Evolutionary conservation across 495 filamentous ascomycete species (phyloP), one percentile per base, ranked within the genome.

Genomic region (Aspergillus sclerotioniger): DNA sequence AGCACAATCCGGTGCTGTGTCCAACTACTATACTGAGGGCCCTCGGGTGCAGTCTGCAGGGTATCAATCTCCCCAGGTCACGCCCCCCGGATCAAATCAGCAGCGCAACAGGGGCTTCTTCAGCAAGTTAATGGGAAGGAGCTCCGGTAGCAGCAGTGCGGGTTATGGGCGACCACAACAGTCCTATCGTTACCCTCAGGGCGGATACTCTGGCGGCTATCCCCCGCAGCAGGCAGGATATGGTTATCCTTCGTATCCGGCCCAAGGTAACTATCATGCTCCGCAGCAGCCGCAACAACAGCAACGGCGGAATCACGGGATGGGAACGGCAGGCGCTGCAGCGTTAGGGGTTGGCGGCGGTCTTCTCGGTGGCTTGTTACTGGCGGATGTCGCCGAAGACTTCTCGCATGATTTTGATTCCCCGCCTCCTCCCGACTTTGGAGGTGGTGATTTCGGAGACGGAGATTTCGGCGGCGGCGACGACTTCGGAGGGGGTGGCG

Each of bases 271-370:
- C 0, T 81, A 80, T 58, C 79, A 76, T 54, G 64, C 67, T 9
- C 3, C 53, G 39, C 53, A 56, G 15, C 25, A 44, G 44, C 60
- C 69, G 59, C 71, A 72, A 53, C 71, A 63, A 41, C 77, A 69
- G 5, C 67, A 53, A 45, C 64, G 60, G 41, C 25, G 25, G 5
- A 2, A 25, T 25, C 41, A 52, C 6, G 65, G 87, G 0, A 79
- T 90, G 77, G 89, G 88, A 19, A 76, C 76, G 44, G 83, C 76
- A 1, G 89, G 89, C 46, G 89, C 82, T 25, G 88, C 87, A 8
- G 90, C 90, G 16, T 71, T 93, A 58, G 90, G 90, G 69, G 65
- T 90, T 8, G 90, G 90, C 47, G 90, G 85, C 54, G 90, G 90
- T 53, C 59, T 95, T 63, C 41, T 92, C 3, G 90, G 89, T 58